These are phyloP conservation scores for Lagenaria siceraria DNA, from an alignment of 306 rosid genomes.

Conservation along the genomic window DNA sequence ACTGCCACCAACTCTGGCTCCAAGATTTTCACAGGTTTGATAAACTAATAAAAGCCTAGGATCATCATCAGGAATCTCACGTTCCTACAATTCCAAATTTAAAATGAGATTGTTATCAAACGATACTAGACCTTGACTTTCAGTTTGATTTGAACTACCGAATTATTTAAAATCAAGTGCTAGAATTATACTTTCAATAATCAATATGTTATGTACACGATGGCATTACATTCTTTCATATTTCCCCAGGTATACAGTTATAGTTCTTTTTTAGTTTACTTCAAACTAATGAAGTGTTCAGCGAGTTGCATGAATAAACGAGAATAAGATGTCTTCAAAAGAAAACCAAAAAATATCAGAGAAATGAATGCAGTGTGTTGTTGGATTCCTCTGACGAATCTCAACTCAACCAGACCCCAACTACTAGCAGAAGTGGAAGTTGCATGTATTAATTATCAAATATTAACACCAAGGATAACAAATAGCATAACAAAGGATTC, in stretches of 20 bases:
- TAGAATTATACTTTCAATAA: not conserved
- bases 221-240: not conserved
- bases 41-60: slow-evolving; percentile 54
- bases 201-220: not conserved
- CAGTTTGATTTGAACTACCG: not conserved
- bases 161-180: not conserved
- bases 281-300: not conserved
- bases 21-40: slow-evolving; percentile 23
- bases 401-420: not conserved
- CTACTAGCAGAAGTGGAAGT: not conserved
- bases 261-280: not conserved
- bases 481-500: not conserved
- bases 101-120: too few relatives aligned
- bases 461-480: not conserved
- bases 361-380: not conserved
- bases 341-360: not conserved
- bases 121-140: too few relatives aligned
- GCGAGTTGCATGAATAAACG: not conserved
- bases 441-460: not conserved
- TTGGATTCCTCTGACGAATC: not conserved
- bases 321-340: not conserved
- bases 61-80: slow-evolving; percentile 75
- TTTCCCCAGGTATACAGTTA: not conserved
- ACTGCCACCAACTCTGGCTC: slow-evolving; percentile 25
- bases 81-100: slow-evolving; percentile 22